phyloP scores from a whole-genome alignment of 2,329 filamentous ascomycete genomes.

The Coniella lustricola region DNA sequence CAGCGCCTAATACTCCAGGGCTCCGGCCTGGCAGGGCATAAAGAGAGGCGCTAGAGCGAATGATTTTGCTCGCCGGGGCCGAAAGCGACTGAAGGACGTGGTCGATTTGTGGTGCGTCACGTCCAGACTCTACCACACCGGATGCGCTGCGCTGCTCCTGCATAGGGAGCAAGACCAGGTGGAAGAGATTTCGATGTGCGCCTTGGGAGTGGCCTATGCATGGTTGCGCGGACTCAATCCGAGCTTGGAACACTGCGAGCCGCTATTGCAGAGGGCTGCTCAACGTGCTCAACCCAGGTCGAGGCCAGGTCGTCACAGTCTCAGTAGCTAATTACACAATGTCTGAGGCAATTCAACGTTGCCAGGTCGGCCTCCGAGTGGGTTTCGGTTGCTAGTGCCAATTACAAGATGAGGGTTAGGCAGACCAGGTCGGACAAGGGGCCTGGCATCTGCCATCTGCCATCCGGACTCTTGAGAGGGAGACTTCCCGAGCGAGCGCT shows the following conservation, averaged over 20 bases:
- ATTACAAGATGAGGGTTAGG: no score
- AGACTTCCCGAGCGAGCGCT: no score
- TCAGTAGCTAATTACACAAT: no score
- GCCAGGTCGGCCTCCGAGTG: no score
- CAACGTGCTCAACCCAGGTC: no score
- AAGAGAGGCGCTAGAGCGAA: not conserved
- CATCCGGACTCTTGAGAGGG: no score
- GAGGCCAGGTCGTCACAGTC: no score
- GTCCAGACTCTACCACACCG: slow-evolving; percentile 1
- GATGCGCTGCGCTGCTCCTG: slow-evolving; percentile 5
- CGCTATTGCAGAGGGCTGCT: not conserved
- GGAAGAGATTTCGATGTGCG: not conserved
- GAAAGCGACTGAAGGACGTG: not conserved
- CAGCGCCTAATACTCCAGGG: slow-evolving; percentile 8
- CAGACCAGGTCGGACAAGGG: no score
- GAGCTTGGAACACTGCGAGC: not conserved
- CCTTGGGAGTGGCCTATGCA: not conserved
- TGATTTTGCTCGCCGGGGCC: not conserved
- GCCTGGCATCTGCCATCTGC: no score
- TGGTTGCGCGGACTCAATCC: not conserved
- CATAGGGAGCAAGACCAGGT: slow-evolving; percentile 9
- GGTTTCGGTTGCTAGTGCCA: no score
- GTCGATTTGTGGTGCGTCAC: not conserved
- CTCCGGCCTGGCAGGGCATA: not conserved
- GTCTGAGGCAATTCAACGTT: no score